Evolutionary conservation across 116 monocot genomes (phyloP), one percentile per base, ranked within the genome.

Genomic region (Dioscorea cayenensis): DNA sequence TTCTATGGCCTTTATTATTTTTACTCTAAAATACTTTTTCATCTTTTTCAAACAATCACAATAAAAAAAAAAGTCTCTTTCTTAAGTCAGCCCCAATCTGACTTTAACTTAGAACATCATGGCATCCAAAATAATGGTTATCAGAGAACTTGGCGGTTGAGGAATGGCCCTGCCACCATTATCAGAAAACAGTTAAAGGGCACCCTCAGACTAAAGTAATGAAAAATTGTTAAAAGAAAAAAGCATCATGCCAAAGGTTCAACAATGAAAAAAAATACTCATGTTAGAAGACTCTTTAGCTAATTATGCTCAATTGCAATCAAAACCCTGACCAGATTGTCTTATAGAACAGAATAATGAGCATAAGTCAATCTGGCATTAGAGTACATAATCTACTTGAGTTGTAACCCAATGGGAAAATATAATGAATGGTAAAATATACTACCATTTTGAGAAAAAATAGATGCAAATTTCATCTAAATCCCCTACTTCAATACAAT

Each of bases 101-200:
- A 75, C 78, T 71, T n/a, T 77, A 71, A 49, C 66, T 64, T 74
- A 78, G 50, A 77, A 65, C 49, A 62, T 79, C 65, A 28, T 69
- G 76, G 77, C 79, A 84, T 78, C 77, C 64, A 73, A 75, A 71
- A 66, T 73, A 77, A 60, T 69, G 50, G 43, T 51, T 61, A 73
- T 73, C 69, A 79, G 70, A 80, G 66, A 78, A 72, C 73, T 75
- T 66, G 78, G 76, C 71, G 73, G 66, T 63, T 74, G 84, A 80
- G 83, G 71, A 71, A 29, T 66, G 63, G 74, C 80, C 84, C 91
- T 91, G 87, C 83, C 80, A 78, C 67, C 75, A 91, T 72, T 73
- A 73, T 75, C 66, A 82, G 68, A 70, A 63, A 77, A 29, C 22
- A 71, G 84, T 90, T 77, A 84, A 82, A 65, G 69, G 66, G 72